Percentiles rank a stretch among this genome's conserved stretches.
Evolutionary conservation across 2,329 filamentous ascomycete genomes (phyloP).

Genomic region (Phyllosticta citribraziliensis): DNA sequence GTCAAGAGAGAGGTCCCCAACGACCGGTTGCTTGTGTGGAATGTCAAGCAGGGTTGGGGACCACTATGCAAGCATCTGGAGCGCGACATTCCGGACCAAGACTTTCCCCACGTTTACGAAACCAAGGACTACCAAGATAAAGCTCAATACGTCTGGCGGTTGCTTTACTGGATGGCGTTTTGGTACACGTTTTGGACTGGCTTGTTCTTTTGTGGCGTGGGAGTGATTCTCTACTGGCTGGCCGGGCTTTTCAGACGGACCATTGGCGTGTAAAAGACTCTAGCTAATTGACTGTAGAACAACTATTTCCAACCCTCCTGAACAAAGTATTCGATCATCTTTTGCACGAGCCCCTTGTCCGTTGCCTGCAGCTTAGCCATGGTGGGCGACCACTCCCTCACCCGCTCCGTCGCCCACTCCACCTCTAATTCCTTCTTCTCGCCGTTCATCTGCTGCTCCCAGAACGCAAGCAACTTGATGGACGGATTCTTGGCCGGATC

Average conservation of each 20-base stretch:
- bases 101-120: not conserved
- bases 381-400: constrained; percentile 2
- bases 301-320: constrained; percentile 5
- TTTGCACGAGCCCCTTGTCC: not conserved
- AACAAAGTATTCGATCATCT: constrained; percentile 3
- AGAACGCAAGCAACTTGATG: constrained; percentile 22
- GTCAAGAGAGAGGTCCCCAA: not conserved
- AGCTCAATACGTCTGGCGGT: not conserved
- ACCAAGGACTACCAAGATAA: not conserved
- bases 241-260: not conserved
- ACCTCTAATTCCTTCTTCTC: not conserved
- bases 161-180: not conserved
- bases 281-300: no score
- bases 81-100: not conserved
- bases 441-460: constrained; percentile 16
- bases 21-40: not conserved
- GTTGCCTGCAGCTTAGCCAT: not conserved
- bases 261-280: not conserved
- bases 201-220: not conserved
- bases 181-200: not conserved
- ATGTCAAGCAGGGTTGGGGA: not conserved
- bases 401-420: constrained; percentile 2
- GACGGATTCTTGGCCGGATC: constrained; percentile 20
- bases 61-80: not conserved
- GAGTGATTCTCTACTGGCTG: not conserved